Evolutionary conservation across 2,329 filamentous ascomycete genomes (phyloP), one percentile per base, ranked within the genome.

Genomic region (Macroventuria anomochaeta): DNA sequence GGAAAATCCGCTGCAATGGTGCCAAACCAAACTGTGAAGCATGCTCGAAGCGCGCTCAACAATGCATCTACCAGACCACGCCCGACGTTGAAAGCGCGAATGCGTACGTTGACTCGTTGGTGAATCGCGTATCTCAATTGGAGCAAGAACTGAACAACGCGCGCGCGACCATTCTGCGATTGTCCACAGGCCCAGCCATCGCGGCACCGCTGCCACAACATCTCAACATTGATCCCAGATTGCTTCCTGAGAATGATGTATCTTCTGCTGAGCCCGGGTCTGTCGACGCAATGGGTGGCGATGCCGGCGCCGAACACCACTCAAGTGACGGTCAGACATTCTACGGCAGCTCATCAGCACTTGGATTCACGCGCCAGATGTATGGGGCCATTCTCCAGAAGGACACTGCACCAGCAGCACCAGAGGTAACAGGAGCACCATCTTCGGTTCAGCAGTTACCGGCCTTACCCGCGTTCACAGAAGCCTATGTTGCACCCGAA

Each of bases 321-420:
- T 23, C 29, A 26, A 7, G 43, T n/a, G 29, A 34, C 21, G 39
- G 40, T 20, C 44, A 46, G 10, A 43, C 40, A 3, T 55, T 55
- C 18, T 55, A 57, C 17, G 54, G 54, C 7, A 53, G 48, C 44
- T 57, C 54, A 11, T 57, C 54, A 23, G 49, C 49, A 15, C 48
- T 41, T 31, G 51, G 32, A 1, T 57, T 57, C 25, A 49, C 44
- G 4, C 54, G 49, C 21, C 54, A 57, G 37, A 37, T 57, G 38
- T 57, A 57, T 12, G 46, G 43, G 4, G 18, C 38, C n/a, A 38
- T 57, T 23, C 49, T 49, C 23, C 36, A 37, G 10, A 41, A 48
- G n/a, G 39, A 49, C 8, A 11, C 21, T 34, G 11, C 7, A 7
- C 10, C 37, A 31, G 13, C 33, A 25, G 13, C 11, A 21, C 13